Percentiles rank a stretch among this genome's conserved stretches.
Conservation (phyloP, 1,284 basidiomycete species). For the Sanghuangporus weigelae region DNA sequence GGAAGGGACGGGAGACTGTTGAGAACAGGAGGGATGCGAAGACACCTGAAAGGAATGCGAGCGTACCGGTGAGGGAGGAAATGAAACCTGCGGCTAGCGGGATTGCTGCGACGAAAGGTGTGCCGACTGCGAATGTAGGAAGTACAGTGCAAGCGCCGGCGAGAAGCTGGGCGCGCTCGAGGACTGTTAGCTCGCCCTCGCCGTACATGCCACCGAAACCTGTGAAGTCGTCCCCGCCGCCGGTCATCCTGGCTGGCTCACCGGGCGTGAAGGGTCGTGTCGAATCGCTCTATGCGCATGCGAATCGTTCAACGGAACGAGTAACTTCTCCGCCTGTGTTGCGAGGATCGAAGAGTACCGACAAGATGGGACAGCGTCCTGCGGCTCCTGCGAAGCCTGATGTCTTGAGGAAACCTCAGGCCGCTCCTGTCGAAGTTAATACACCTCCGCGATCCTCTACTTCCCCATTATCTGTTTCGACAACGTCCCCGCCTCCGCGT, state of each 20-base stretch:
- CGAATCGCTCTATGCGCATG: constrained; percentile 14
- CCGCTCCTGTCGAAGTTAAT: not conserved
- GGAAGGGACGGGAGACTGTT: constrained; percentile 25
- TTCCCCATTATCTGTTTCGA: not conserved
- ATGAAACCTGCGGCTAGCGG: not conserved
- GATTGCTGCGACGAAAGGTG: not conserved
- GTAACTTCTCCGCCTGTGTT: constrained; percentile 1
- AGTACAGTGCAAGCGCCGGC: constrained; percentile 15
- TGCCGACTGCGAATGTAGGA: constrained; percentile 10
- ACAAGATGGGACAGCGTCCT: constrained; percentile 4
- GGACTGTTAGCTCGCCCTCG: constrained; percentile 33
- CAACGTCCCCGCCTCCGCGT: not conserved
- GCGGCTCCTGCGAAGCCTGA: constrained; percentile 16
- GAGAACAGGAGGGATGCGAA: not conserved
- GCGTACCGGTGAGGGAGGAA: not conserved
- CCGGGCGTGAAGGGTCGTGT: constrained; percentile 13
- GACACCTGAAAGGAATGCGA: not conserved
- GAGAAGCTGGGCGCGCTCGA: constrained; percentile 26
- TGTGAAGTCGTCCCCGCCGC: constrained; percentile 16
- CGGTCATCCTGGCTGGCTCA: constrained; percentile 12
- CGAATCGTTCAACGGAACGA: constrained; percentile 3
- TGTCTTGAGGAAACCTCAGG: constrained; percentile 9
- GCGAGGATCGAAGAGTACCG: constrained; percentile 7
- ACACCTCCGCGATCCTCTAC: not conserved
- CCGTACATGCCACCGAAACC: constrained; percentile 5